Conservation (phyloP, 2,329 filamentous ascomycete species). For the Calonectria fujianensis region DNA sequence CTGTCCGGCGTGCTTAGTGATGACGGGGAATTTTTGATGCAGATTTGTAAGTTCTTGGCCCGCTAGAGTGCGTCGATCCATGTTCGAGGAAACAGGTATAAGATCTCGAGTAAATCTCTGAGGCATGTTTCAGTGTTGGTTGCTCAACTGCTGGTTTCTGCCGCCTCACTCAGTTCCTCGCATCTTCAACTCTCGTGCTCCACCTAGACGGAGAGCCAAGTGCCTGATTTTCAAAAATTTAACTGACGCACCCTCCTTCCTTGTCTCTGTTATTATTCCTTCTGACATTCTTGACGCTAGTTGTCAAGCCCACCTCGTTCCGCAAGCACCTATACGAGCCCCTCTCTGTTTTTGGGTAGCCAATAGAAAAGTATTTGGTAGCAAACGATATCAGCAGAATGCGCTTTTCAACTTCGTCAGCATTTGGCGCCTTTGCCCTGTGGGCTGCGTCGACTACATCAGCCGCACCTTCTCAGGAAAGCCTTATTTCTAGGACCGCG, state of each 20-base stretch:
- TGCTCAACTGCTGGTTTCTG: slow-evolving; percentile 1
- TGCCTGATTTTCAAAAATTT: background rate
- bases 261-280: background rate
- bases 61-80: background rate
- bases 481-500: slow-evolving; percentile 17
- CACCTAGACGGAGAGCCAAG: background rate
- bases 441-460: slow-evolving; percentile 39
- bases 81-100: background rate
- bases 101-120: background rate
- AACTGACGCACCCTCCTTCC: background rate
- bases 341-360: background rate
- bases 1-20: background rate
- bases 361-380: background rate
- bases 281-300: slow-evolving; percentile 26
- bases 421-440: slow-evolving; percentile 39
- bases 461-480: slow-evolving; percentile 9
- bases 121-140: background rate
- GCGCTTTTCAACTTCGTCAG: slow-evolving; percentile 46
- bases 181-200: background rate
- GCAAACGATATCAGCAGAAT: slow-evolving; percentile 30
- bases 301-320: slow-evolving; percentile 17
- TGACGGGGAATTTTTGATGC: background rate
- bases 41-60: background rate
- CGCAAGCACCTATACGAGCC: background rate
- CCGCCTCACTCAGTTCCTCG: background rate